Conservation (phyloP, 73 alveolate species). For the Tetrahymena elliotti region DNA sequence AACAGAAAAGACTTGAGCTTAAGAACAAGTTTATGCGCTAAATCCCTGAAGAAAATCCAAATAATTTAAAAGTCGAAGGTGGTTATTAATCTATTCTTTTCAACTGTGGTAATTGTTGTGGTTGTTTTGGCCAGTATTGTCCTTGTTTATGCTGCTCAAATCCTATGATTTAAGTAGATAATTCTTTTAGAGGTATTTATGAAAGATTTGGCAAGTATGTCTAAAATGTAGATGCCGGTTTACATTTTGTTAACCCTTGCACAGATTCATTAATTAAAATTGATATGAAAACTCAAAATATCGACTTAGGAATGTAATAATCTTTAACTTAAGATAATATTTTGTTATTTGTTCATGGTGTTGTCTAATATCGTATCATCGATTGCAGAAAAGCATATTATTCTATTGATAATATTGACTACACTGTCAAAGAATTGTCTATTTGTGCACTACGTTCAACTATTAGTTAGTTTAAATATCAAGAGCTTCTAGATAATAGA, state of each 20-base stretch:
- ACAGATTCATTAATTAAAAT: neutral
- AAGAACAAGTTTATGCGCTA: neutral
- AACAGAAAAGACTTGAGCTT: neutral
- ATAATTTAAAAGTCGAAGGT: neutral
- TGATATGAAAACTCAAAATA: neutral
- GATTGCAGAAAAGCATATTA: conserved; percentile 22
- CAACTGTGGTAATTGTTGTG: neutral
- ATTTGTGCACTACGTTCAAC: conserved; percentile 18
- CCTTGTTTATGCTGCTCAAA: neutral
- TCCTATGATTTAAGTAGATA: neutral
- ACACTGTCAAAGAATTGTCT: conserved; percentile 20
- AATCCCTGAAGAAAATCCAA: neutral
- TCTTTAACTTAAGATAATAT: conserved; percentile 25
- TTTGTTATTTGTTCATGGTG: conserved; percentile 6
- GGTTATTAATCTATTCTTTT: neutral
- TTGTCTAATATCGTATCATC: conserved; percentile 25
- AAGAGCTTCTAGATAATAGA: conserved; percentile 20
- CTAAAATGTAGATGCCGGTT: neutral
- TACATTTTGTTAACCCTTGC: neutral
- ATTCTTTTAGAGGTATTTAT: neutral
- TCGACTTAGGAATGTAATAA: neutral
- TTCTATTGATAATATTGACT: neutral
- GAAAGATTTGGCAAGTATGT: neutral
- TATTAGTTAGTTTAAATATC: conserved; percentile 6
- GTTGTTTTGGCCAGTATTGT: neutral